A percentile compares a stretch with the other conserved stretches of the same genome.
phyloP scores from a whole-genome alignment of 176 grass and related monocot genomes.

The Otatea glauca region DNA sequence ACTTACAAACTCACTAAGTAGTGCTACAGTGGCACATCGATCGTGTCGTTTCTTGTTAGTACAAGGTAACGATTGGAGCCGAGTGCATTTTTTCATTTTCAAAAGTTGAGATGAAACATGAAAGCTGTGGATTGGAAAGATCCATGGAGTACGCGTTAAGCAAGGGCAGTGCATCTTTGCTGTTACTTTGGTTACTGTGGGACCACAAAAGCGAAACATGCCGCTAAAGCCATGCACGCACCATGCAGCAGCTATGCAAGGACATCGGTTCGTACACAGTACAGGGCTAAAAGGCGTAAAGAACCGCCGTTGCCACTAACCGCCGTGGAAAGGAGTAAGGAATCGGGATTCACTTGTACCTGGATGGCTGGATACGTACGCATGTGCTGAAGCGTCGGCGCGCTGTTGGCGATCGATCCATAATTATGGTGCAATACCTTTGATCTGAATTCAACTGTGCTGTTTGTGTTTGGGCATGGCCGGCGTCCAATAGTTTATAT shows the following conservation, averaged over 20 bases:
- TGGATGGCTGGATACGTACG: too few relatives aligned
- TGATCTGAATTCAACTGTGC: too few relatives aligned
- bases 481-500: too few relatives aligned
- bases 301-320: not conserved
- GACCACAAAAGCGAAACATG: not conserved
- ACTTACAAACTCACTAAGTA: not conserved
- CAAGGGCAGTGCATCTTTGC: slow-evolving; percentile 18
- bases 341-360: not conserved
- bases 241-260: not conserved
- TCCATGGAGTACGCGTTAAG: slow-evolving; percentile 46
- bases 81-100: not conserved
- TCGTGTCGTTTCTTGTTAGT: not conserved
- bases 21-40: not conserved
- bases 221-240: not conserved
- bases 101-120: not conserved
- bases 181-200: not conserved
- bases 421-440: too few relatives aligned
- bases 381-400: too few relatives aligned
- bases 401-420: not conserved
- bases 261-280: not conserved
- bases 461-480: too few relatives aligned
- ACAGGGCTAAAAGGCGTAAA: not conserved
- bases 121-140: slow-evolving; percentile 33
- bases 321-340: not conserved
- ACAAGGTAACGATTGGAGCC: not conserved